A percentile compares a stretch with the other conserved stretches of the same genome.
phyloP scores from a whole-genome alignment of 345 rosid genomes.

The Populus ilicifolia region DNA sequence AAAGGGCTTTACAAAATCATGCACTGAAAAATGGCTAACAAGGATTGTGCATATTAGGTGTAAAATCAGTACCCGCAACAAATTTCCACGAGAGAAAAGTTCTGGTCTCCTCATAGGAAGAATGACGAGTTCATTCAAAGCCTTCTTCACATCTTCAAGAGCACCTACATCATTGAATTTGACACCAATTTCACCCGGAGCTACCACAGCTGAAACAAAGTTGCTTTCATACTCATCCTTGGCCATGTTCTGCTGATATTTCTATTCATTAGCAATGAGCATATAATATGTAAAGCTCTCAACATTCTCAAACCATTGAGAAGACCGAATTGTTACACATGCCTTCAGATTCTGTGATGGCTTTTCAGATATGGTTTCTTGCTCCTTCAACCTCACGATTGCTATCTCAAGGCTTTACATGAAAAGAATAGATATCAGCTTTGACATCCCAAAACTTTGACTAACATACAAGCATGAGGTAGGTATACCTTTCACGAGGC shows the following conservation, averaged over 20 bases:
- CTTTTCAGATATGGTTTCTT: conserved; percentile 59
- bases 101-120: conserved; percentile 98
- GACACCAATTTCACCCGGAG: conserved; percentile 92
- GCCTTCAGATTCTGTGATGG: conserved; percentile 81
- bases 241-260: conserved; percentile 62
- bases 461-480: neutral
- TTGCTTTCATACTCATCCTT: conserved; percentile 87
- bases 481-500: conserved; percentile 76
- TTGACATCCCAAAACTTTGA: neutral
- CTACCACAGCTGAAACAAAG: conserved; percentile 86
- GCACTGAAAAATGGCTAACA: neutral
- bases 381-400: conserved; percentile 72
- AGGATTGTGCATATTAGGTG: conserved; percentile 1
- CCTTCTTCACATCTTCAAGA: conserved; percentile 90
- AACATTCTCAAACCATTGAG: conserved; percentile 8
- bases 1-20: conserved; percentile 17
- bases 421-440: conserved; percentile 31
- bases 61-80: conserved; percentile 61
- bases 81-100: conserved; percentile 85
- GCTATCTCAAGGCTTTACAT: conserved; percentile 78
- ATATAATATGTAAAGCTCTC: conserved; percentile 6
- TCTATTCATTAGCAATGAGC: conserved; percentile 22
- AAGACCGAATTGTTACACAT: conserved; percentile 18
- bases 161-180: conserved; percentile 93
- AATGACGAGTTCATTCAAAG: conserved; percentile 91